Conservation (phyloP, 257 asterid species). For the Ballota nigra region DNA sequence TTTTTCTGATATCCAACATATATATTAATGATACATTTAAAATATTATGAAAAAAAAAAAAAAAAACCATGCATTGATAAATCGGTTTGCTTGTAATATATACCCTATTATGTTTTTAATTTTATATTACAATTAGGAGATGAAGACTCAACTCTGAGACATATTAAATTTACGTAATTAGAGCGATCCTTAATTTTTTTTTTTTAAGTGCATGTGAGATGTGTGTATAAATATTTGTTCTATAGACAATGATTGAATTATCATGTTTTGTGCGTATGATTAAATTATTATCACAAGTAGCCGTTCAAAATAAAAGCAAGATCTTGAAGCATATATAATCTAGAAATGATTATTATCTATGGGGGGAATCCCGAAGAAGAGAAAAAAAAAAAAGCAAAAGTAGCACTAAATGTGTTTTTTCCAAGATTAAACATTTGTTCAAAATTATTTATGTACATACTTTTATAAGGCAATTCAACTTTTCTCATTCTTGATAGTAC, state of each 20-base stretch:
- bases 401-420: constrained; percentile 44
- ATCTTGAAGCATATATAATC: constrained; percentile 52
- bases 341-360: constrained; percentile 43
- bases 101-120: background rate
- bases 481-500: constrained; percentile 44
- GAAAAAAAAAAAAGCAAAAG: constrained; percentile 36
- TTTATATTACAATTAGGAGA: no score
- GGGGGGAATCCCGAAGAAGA: constrained; percentile 29
- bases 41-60: no score
- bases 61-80: background rate
- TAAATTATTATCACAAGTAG: constrained; percentile 30
- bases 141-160: no score
- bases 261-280: constrained; percentile 20
- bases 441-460: constrained; percentile 35
- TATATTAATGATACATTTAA: no score
- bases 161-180: no score
- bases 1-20: background rate
- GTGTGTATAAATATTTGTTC: background rate
- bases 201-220: background rate
- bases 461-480: constrained; percentile 56
- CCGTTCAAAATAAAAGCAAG: constrained; percentile 39
- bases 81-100: background rate
- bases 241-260: constrained; percentile 46
- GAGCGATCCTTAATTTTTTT: no score
- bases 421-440: constrained; percentile 34